phyloP scores from a whole-genome alignment of 2,329 filamentous ascomycete genomes.

The Hypoxylon sp. region DNA sequence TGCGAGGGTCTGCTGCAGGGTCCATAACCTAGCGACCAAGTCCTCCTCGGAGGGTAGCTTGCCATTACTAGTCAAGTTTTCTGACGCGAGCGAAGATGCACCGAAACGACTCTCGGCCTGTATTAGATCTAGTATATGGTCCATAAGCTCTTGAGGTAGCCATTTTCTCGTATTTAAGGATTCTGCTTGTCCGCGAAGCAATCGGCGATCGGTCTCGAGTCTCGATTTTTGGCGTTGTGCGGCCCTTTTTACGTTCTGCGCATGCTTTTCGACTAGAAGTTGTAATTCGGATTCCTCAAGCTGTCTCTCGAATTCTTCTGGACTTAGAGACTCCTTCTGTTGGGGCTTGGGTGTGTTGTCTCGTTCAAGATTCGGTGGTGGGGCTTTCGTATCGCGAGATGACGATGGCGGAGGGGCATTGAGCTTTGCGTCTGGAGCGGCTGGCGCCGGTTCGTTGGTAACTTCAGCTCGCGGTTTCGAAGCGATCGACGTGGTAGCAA shows the following conservation, averaged over 20 bases:
- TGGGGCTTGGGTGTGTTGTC: constrained; percentile 34
- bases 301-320: constrained; percentile 90
- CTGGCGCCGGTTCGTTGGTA: constrained; percentile 46
- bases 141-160: constrained; percentile 82
- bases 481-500: constrained; percentile 92
- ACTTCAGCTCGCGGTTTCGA: constrained; percentile 79
- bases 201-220: constrained; percentile 85
- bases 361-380: constrained; percentile 36
- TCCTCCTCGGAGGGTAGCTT: constrained; percentile 80
- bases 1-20: constrained; percentile 77
- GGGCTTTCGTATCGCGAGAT: constrained; percentile 42
- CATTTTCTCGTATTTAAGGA: constrained; percentile 78
- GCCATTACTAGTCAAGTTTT: constrained; percentile 52
- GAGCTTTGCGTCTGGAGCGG: constrained; percentile 41
- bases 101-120: constrained; percentile 72
- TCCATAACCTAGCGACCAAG: constrained; percentile 84
- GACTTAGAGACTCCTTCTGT: constrained; percentile 68
- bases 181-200: constrained; percentile 84
- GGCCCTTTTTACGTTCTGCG: constrained; percentile 82
- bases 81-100: constrained; percentile 61
- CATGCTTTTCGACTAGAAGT: constrained; percentile 85
- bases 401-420: constrained; percentile 50
- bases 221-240: constrained; percentile 79
- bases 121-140: constrained; percentile 80
- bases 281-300: constrained; percentile 93